Percentiles rank a stretch among this genome's conserved stretches.
Evolutionary conservation across 768 basidiomycete genomes (phyloP).

Genomic region (Pulveroboletus sp.): DNA sequence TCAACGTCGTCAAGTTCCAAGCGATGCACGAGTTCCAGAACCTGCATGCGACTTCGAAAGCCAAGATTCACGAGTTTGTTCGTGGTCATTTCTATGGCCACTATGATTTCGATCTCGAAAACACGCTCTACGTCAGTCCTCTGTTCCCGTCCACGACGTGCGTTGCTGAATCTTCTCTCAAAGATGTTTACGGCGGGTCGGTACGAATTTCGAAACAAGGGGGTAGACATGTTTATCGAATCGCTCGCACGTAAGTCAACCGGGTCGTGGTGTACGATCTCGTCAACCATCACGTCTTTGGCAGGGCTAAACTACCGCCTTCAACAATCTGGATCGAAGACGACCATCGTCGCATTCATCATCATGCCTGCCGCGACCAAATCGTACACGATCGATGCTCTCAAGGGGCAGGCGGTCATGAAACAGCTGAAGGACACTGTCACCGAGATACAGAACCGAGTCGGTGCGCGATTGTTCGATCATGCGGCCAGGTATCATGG

Average conservation of each 20-base stretch:
- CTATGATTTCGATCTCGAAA: slow-evolving; percentile 93
- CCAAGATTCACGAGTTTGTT: slow-evolving; percentile 98
- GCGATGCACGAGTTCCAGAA: slow-evolving; percentile 99
- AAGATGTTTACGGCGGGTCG: slow-evolving; percentile 99
- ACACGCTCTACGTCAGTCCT: slow-evolving; percentile 71
- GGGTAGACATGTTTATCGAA: slow-evolving; percentile 99
- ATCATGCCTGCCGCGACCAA: slow-evolving; percentile 97
- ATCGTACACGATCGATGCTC: slow-evolving; percentile 95
- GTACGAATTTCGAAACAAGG: slow-evolving; percentile 99
- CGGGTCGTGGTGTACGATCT: not conserved
- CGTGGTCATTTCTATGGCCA: slow-evolving; percentile 98
- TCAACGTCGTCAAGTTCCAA: slow-evolving; percentile 98
- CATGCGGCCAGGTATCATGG: slow-evolving; percentile 91
- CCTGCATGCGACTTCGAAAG: slow-evolving; percentile 84
- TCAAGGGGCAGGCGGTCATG: slow-evolving; percentile 96
- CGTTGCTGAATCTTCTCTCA: slow-evolving; percentile 3
- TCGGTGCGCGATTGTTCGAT: slow-evolving; percentile 90
- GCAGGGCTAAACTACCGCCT: slow-evolving; percentile 58
- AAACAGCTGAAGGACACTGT: slow-evolving; percentile 96
- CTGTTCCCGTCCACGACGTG: not conserved
- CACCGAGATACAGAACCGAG: slow-evolving; percentile 88
- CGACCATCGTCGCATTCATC: slow-evolving; percentile 95
- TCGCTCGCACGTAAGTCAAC: slow-evolving; percentile 72
- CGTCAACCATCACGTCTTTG: not conserved
- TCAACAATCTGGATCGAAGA: slow-evolving; percentile 58